A percentile compares a stretch with the other conserved stretches of the same genome.
phyloP scores from a whole-genome alignment of 2,329 filamentous ascomycete genomes.

The Fusarium duplospermum region DNA sequence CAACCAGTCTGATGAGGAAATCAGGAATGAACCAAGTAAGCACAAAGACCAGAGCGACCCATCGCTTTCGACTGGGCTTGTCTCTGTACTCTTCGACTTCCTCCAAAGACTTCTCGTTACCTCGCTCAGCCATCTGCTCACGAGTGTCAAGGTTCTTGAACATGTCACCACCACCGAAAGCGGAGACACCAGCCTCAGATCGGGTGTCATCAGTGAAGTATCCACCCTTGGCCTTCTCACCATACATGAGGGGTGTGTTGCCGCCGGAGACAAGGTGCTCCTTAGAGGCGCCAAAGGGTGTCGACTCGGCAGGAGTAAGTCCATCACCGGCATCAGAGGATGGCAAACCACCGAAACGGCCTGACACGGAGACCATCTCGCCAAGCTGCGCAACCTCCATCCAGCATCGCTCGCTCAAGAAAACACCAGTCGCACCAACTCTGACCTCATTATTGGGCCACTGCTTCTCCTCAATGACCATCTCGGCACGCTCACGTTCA shows the following conservation, averaged over 20 bases:
- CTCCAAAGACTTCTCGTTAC: constrained; percentile 88
- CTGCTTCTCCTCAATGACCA: constrained; percentile 89
- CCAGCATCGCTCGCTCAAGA: constrained; percentile 96
- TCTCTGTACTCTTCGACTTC: constrained; percentile 89
- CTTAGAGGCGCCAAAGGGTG: constrained; percentile 72
- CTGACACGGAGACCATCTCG: constrained; percentile 68
- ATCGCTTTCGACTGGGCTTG: constrained; percentile 86
- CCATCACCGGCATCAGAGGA: constrained; percentile 72
- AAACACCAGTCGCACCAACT: constrained; percentile 91
- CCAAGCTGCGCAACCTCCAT: constrained; percentile 84
- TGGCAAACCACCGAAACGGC: constrained; percentile 46
- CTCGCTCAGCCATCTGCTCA: constrained; percentile 94
- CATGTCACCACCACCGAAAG: constrained; percentile 93
- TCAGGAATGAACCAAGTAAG: constrained; percentile 92
- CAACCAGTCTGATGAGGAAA: constrained; percentile 79
- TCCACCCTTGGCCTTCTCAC: constrained; percentile 80
- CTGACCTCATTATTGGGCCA: constrained; percentile 94
- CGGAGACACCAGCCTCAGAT: constrained; percentile 93
- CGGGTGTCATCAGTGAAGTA: constrained; percentile 93
- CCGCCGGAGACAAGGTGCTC: constrained; percentile 67
- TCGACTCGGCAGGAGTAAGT: constrained; percentile 67
- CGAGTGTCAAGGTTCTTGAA: constrained; percentile 96
- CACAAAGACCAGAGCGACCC: constrained; percentile 85
- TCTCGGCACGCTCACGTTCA: constrained; percentile 90
- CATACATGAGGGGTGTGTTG: constrained; percentile 70